Percentiles rank a stretch among this genome's conserved stretches.
phyloP scores from a whole-genome alignment of 2,329 filamentous ascomycete genomes.

The Scedosporium boydii region DNA sequence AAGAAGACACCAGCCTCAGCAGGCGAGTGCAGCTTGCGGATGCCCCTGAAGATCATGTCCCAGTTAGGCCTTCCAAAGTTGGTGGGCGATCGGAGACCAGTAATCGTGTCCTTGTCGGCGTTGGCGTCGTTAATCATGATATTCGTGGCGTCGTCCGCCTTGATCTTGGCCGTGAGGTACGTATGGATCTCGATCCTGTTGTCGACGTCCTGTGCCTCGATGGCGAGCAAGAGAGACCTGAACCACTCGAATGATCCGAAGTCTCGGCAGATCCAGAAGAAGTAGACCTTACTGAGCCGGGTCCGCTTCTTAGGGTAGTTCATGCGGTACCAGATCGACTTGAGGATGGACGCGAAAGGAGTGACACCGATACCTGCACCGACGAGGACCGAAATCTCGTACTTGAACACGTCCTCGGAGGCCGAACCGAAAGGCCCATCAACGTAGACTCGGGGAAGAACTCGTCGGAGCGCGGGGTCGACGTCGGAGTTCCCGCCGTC shows the following conservation, averaged over 20 bases:
- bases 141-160: conserved; percentile 76
- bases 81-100: conserved; percentile 69
- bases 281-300: conserved; percentile 75
- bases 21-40: conserved; percentile 67
- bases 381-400: conserved; percentile 69
- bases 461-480: conserved; percentile 60
- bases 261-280: conserved; percentile 87
- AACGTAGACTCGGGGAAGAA: conserved; percentile 71
- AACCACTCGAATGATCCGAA: conserved; percentile 89
- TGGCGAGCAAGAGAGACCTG: conserved; percentile 70
- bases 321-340: conserved; percentile 90
- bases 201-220: conserved; percentile 77
- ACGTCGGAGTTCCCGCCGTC: conserved; percentile 49
- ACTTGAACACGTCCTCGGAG: conserved; percentile 85
- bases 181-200: conserved; percentile 84
- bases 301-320: conserved; percentile 77
- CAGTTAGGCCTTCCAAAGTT: conserved; percentile 84
- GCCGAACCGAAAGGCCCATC: conserved; percentile 81
- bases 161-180: conserved; percentile 80
- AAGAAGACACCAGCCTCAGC: conserved; percentile 74
- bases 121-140: conserved; percentile 91
- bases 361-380: conserved; percentile 79
- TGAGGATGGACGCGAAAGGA: conserved; percentile 79
- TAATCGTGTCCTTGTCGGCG: conserved; percentile 76
- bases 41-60: conserved; percentile 81